Evolutionary conservation across 371 early-diverging fungal species (phyloP), one percentile per base, ranked within the genome.

Genomic region (Apophysomyces variabilis): DNA sequence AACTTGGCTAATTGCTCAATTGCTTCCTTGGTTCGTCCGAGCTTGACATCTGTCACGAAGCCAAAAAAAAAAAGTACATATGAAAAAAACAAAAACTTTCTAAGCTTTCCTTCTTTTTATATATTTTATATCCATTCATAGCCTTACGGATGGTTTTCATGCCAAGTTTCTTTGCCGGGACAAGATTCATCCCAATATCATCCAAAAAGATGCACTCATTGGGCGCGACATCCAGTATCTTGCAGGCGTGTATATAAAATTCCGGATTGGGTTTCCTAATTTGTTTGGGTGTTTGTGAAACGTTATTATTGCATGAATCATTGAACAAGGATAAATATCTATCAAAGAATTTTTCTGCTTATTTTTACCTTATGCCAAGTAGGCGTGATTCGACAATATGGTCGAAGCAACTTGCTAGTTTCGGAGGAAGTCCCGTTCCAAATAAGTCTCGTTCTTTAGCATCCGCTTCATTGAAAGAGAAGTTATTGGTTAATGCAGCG

Each of bases 401-500:
- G 46, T 84, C 71, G 65, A 88, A 85, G 32, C 79, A 60, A 1
- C 64, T 35, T 6, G 77, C 74, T 38, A 86, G 73, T 36, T 76
- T 71, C 9, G 57, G 38, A 11, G 73, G 68, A 8, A 67, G 63
- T n/a, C 57, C 69, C 11, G 80, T 79, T 7, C 79, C 82, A 60
- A 78, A 47, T 6, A 60, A 65, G 60, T 81, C 78, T 11, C 73
- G 59, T 67, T 80, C 80, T 61, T 71, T 57, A 1, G 69, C 45
- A 54, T 80, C 77, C 43, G 84, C 80, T 1, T 76, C 77, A 18
- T 87, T 87, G 41, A 79, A 79, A 61, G 81, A 76, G 58, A 89
- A 92, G 71, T 93, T 93, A 71, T 94, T 94, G 13, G 94, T 93
- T 73, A 94, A 74, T 9, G 94, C 94, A 0, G 89, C 92, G 0